These are phyloP conservation scores for Geosmithia flava DNA, from an alignment of 2,329 filamentous ascomycete species.

Conservation along the genomic window DNA sequence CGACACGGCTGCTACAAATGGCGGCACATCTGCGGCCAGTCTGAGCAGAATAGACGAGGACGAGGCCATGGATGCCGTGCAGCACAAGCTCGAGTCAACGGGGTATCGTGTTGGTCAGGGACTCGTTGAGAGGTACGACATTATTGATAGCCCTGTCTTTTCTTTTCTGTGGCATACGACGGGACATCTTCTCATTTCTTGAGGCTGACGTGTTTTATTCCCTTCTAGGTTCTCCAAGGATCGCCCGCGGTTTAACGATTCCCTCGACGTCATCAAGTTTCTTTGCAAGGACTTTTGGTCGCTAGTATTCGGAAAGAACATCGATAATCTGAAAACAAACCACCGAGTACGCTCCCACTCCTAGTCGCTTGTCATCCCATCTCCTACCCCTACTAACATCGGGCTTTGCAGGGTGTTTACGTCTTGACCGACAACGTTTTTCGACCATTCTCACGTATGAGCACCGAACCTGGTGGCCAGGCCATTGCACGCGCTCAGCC, in stretches of 20 bases:
- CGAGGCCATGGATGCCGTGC: constrained; percentile 73
- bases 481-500: constrained; percentile 66
- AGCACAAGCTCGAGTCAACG: constrained; percentile 68
- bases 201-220: not conserved
- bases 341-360: constrained; percentile 52
- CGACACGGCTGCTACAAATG: constrained; percentile 30
- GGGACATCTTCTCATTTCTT: not conserved
- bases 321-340: constrained; percentile 98
- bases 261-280: constrained; percentile 94
- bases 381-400: not conserved
- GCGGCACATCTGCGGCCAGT: constrained; percentile 33
- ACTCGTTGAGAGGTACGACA: constrained; percentile 68
- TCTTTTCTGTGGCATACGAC: not conserved
- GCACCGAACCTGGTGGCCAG: constrained; percentile 62
- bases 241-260: constrained; percentile 78
- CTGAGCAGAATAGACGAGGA: constrained; percentile 49
- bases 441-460: constrained; percentile 81
- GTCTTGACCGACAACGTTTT: constrained; percentile 91
- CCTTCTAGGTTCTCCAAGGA: constrained; percentile 60
- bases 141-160: not conserved
- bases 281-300: constrained; percentile 98
- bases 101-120: constrained; percentile 91
- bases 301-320: constrained; percentile 87
- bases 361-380: not conserved
- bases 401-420: constrained; percentile 61